phyloP scores from a whole-genome alignment of 2,329 filamentous ascomycete genomes.

The Xylaria sp. region DNA sequence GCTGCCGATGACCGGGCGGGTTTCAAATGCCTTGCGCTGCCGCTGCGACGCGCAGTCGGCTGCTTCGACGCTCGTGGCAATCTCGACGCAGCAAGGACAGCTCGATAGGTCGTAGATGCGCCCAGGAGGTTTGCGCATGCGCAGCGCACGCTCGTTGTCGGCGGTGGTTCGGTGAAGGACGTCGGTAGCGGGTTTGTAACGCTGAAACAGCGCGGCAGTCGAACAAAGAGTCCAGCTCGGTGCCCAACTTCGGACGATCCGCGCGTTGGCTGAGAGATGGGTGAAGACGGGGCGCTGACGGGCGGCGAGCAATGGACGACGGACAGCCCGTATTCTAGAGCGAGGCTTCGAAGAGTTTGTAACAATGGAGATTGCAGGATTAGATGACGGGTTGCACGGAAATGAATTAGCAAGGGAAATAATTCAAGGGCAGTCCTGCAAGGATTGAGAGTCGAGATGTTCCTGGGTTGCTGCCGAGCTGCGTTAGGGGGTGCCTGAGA shows the following conservation, averaged over 20 bases:
- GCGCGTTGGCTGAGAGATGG: background rate
- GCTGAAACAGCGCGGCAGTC: background rate
- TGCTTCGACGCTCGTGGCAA: background rate
- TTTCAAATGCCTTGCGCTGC: background rate
- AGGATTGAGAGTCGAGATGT: background rate
- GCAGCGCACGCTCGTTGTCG: background rate
- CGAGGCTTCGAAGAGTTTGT: background rate
- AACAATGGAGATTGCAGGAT: slow-evolving; percentile 4
- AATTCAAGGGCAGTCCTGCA: no score
- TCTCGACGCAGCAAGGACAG: background rate
- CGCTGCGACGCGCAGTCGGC: slow-evolving; percentile 1
- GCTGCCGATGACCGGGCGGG: no score
- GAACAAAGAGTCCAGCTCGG: background rate
- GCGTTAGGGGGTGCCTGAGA: slow-evolving; percentile 1
- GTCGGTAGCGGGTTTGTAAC: background rate
- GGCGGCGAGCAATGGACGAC: background rate
- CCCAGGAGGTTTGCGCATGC: background rate
- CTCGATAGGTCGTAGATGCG: background rate
- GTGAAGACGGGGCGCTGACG: background rate
- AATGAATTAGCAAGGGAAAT: slow-evolving; percentile 17
- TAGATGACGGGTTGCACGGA: slow-evolving; percentile 4
- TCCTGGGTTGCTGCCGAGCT: background rate
- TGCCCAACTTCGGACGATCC: background rate
- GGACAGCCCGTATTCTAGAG: background rate
- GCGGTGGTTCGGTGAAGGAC: background rate